Evolutionary conservation across 352 stramenopile species (phyloP), one percentile per base, ranked within the genome.

Genomic region (Phytopythium sindhum): DNA sequence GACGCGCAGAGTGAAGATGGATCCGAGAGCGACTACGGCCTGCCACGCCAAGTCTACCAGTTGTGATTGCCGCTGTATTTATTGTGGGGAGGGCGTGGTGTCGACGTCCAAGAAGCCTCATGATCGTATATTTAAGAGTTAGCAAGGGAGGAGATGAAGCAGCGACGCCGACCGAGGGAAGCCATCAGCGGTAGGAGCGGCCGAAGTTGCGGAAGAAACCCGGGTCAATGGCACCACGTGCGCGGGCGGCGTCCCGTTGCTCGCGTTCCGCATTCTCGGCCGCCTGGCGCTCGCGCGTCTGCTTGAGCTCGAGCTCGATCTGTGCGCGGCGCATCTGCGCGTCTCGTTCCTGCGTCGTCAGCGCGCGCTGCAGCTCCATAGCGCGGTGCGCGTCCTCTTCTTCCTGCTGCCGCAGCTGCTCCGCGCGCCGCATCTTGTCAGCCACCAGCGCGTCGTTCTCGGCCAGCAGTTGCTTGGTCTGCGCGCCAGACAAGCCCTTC

Each of bases 141-240:
- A 45, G 12, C 17, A 24, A 23, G 17, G 15, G 17, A 23, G 41
- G 14, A 50, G 42, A 50, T 26, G 42, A 10, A 50, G 42, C 19
- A 17, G 42, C 42, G 42, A n/a, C 21, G 42, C 5, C 12, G 45
- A 54, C 26, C 14, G 8, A 35, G 4, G 24, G 24, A 19, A 50
- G 0, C 45, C 11, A 33, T 68, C 53, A 93, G 76, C 85, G 82
- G 69, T 91, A 93, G n/a, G 85, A 91, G 31, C 72, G 72, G 31
- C 82, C 85, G 54, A 93, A 93, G 31, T 61, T 67, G 56, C 89
- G 77, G 67, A 93, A 93, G 66, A 93, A 93, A 4, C 67, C 67
- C n/a, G 75, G 70, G 54, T 93, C 81, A 29, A 91, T 84, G 57
- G 87, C 85, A 29, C 83, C 81, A 17, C 70, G 77, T 42, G 81